Percentiles rank a stretch among this genome's conserved stretches.
These are phyloP conservation scores for Clausena lansium DNA, from an alignment of 345 rosid species.

Conservation along the genomic window DNA sequence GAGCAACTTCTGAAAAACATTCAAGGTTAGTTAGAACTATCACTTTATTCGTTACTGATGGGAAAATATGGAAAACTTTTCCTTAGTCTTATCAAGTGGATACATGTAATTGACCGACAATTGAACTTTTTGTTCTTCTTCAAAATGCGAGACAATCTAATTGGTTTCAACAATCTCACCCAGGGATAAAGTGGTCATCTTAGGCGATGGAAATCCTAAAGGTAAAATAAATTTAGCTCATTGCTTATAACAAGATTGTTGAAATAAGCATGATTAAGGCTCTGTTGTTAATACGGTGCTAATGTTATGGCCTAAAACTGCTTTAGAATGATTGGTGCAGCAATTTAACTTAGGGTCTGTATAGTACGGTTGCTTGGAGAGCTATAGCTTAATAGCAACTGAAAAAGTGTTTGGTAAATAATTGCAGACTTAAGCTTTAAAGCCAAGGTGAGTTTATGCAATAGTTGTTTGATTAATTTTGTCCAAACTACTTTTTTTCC, in stretches of 20 bases:
- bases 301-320: too few species aligned
- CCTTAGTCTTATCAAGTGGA: not conserved
- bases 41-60: not conserved
- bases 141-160: not conserved
- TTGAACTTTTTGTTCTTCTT: too few species aligned
- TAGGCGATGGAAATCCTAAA: slow-evolving; percentile 57
- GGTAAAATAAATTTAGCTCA: slow-evolving; percentile 25
- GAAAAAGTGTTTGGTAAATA: too few species aligned
- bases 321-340: too few species aligned
- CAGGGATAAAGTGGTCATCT: slow-evolving; percentile 42
- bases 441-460: too few species aligned
- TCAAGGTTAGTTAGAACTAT: slow-evolving; percentile 23
- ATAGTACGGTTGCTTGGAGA: too few species aligned
- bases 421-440: too few species aligned
- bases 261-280: not conserved
- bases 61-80: not conserved
- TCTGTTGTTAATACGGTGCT: too few species aligned
- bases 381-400: too few species aligned
- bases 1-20: slow-evolving; percentile 48
- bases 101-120: not conserved
- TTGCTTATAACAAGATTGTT: not conserved
- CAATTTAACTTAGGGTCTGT: too few species aligned
- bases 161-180: slow-evolving; percentile 19
- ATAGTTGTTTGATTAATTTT: too few species aligned
- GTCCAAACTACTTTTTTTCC: too few species aligned